Conservation (phyloP, 192 early-diverging fungal genomes). For the Phlyctochytrium arcticum region DNA sequence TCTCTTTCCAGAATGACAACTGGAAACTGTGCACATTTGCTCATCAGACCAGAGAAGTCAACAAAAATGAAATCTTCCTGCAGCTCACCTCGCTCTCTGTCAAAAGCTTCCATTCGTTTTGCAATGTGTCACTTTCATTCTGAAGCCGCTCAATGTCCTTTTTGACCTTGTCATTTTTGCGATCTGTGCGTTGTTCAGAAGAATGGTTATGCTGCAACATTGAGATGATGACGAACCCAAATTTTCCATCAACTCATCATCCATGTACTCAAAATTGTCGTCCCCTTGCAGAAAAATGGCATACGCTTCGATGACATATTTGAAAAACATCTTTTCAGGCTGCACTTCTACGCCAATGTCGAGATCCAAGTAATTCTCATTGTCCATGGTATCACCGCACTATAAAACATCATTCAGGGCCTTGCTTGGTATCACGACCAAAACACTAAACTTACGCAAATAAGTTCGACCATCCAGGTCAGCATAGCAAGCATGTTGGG, state of each 20-base stretch:
- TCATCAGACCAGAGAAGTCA: neutral
- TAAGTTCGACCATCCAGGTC: slow-evolving; percentile 73
- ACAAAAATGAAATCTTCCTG: neutral
- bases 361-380: slow-evolving; percentile 8
- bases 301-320: slow-evolving; percentile 65
- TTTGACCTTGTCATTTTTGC: slow-evolving; percentile 52
- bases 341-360: neutral
- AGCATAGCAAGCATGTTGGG: slow-evolving; percentile 65
- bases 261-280: slow-evolving; percentile 62
- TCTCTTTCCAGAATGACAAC: slow-evolving; percentile 52
- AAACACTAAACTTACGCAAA: slow-evolving; percentile 33
- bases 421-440: neutral
- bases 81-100: slow-evolving; percentile 19
- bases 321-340: slow-evolving; percentile 68
- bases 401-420: slow-evolving; percentile 10
- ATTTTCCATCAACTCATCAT: slow-evolving; percentile 43
- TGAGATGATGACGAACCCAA: slow-evolving; percentile 42
- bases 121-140: slow-evolving; percentile 45
- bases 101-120: slow-evolving; percentile 38
- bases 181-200: slow-evolving; percentile 21
- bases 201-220: neutral
- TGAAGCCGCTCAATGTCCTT: slow-evolving; percentile 37
- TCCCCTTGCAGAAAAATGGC: slow-evolving; percentile 58
- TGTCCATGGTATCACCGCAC: slow-evolving; percentile 54
- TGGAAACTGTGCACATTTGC: slow-evolving; percentile 37